Conservation (phyloP, 331 rosid genomes). For the Quercus phellos region DNA sequence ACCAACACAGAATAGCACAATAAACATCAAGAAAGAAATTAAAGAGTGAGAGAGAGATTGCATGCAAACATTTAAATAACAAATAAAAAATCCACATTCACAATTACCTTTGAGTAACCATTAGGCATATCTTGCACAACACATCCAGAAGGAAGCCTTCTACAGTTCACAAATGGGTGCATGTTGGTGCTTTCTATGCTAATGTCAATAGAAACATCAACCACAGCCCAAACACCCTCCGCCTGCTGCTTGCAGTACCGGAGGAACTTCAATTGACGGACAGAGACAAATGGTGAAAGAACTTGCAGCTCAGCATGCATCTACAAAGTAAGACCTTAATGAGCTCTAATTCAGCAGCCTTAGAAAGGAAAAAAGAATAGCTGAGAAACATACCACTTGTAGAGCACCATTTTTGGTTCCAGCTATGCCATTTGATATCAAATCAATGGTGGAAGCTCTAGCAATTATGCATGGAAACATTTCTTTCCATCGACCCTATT, state of each 20-base stretch:
- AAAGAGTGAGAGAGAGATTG: background rate
- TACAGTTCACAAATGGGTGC: slow-evolving; percentile 29
- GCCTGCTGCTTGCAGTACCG: slow-evolving; percentile 80
- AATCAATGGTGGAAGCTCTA: slow-evolving; percentile 48
- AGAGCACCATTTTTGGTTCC: slow-evolving; percentile 69
- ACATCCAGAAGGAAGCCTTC: slow-evolving; percentile 88
- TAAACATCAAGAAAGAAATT: background rate
- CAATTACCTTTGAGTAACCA: slow-evolving; percentile 67
- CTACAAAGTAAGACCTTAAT: slow-evolving; percentile 30
- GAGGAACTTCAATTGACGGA: slow-evolving; percentile 58
- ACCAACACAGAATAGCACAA: background rate
- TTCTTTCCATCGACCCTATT: slow-evolving; percentile 73
- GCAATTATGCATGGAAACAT: slow-evolving; percentile 65
- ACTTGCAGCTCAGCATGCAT: slow-evolving; percentile 79
- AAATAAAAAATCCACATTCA: background rate
- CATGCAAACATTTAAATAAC: background rate
- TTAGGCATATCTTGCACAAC: slow-evolving; percentile 66
- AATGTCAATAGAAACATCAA: slow-evolving; percentile 59
- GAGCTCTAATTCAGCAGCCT: background rate
- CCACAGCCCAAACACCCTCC: slow-evolving; percentile 77
- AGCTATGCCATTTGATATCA: slow-evolving; percentile 44
- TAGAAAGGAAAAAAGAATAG: background rate
- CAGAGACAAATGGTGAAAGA: slow-evolving; percentile 74
- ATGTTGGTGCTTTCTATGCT: slow-evolving; percentile 27
- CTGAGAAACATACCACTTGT: slow-evolving; percentile 53